These are phyloP conservation scores for Millerago galiae DNA, from an alignment of 805 yeast species.

Conservation along the genomic window DNA sequence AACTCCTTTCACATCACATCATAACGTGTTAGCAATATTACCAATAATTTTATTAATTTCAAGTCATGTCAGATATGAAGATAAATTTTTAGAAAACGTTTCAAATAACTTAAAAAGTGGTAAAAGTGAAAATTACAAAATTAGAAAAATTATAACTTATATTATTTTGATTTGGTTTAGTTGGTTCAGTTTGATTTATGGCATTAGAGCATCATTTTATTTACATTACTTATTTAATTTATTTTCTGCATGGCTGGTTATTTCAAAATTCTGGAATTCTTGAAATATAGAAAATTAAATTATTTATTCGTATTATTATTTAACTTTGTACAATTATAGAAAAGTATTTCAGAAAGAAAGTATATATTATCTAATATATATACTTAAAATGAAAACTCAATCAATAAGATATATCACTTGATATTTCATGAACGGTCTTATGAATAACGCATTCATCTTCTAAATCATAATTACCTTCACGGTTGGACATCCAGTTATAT, in stretches of 20 bases:
- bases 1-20: constrained; percentile 83
- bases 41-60: constrained; percentile 53
- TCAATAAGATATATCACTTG: not conserved
- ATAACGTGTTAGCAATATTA: constrained; percentile 68
- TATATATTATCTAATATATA: not conserved
- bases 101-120: constrained; percentile 14
- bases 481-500: constrained; percentile 25
- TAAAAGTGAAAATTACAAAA: constrained; percentile 7
- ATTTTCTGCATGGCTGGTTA: constrained; percentile 46
- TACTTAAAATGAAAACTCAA: not conserved
- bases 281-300: not conserved
- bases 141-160: constrained; percentile 20
- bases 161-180: constrained; percentile 44
- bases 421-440: constrained; percentile 19
- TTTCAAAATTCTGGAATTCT: constrained; percentile 19
- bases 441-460: constrained; percentile 14
- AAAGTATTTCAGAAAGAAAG: not conserved
- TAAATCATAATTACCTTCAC: constrained; percentile 11
- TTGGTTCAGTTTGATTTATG: constrained; percentile 61
- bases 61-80: constrained; percentile 6
- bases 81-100: constrained; percentile 17
- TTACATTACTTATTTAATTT: constrained; percentile 71
- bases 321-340: not conserved
- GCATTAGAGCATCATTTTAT: constrained; percentile 80
- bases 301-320: not conserved